phyloP scores from a whole-genome alignment of 305 asterid species.

The Fraxinus floribunda region DNA sequence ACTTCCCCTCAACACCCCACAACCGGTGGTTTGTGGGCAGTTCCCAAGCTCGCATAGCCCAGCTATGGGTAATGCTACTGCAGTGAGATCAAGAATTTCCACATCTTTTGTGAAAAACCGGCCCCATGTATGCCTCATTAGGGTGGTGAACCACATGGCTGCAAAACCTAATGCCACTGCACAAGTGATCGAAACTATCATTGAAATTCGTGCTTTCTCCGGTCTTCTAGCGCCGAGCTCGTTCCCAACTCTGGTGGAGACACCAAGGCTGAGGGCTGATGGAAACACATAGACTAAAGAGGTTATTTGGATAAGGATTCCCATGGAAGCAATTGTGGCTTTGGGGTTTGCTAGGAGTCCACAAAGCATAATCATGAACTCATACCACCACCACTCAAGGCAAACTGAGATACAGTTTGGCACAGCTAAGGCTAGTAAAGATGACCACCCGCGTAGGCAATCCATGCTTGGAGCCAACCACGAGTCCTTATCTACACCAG shows the following conservation, averaged over 20 bases:
- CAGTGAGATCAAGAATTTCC: conserved; percentile 26
- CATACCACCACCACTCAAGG: conserved; percentile 42
- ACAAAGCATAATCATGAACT: conserved; percentile 27
- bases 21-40: conserved; percentile 38
- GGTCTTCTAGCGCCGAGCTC: conserved; percentile 27
- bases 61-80: conserved; percentile 27
- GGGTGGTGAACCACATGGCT: conserved; percentile 22
- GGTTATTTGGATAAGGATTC: conserved; percentile 33
- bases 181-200: neutral
- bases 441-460: conserved; percentile 68
- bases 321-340: conserved; percentile 28
- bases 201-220: conserved; percentile 11
- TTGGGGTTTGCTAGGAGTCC: conserved; percentile 15
- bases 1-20: conserved; percentile 36
- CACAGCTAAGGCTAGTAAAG: conserved; percentile 39
- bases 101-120: conserved; percentile 27
- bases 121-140: conserved; percentile 27
- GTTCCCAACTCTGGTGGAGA: conserved; percentile 27
- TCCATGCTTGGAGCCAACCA: conserved; percentile 68
- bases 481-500: conserved; percentile 57
- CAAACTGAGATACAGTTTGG: conserved; percentile 32
- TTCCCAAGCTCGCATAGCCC: conserved; percentile 37
- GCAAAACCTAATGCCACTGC: conserved; percentile 25
- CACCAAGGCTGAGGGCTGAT: conserved; percentile 22
- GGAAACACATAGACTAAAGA: conserved; percentile 27